Conservation (phyloP, 2,329 filamentous ascomycete species). For the Nothophoma quercina region DNA sequence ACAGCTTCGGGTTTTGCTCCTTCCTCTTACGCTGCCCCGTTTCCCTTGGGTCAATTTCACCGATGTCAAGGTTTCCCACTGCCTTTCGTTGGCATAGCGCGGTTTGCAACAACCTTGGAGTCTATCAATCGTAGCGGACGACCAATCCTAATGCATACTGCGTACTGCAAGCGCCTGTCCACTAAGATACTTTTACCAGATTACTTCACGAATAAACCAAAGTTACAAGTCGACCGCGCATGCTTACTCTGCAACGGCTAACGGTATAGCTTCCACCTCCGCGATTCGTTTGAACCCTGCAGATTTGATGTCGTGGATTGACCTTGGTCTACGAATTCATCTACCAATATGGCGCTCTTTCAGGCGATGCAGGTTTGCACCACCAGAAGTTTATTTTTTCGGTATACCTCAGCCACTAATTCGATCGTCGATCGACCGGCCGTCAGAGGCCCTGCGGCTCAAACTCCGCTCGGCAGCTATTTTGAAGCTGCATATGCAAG, state of each 20-base stretch:
- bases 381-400: conserved; percentile 3
- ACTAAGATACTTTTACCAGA: background rate
- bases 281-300: conserved; percentile 5
- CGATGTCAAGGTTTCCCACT: background rate
- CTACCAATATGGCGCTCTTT: background rate
- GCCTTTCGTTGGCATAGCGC: conserved; percentile 7
- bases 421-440: background rate
- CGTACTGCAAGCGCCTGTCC: background rate
- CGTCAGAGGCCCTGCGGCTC: background rate
- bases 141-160: background rate
- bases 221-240: background rate
- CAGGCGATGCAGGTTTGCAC: background rate
- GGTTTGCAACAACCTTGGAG: background rate
- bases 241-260: background rate
- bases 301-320: background rate
- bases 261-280: conserved; percentile 5
- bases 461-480: background rate
- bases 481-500: background rate
- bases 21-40: background rate
- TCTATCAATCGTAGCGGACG: background rate
- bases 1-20: background rate
- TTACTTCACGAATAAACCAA: background rate
- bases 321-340: background rate
- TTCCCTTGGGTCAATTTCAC: background rate
- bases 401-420: background rate